Conservation (phyloP, 2,329 filamentous ascomycete species). For the Trichothecium roseum region DNA sequence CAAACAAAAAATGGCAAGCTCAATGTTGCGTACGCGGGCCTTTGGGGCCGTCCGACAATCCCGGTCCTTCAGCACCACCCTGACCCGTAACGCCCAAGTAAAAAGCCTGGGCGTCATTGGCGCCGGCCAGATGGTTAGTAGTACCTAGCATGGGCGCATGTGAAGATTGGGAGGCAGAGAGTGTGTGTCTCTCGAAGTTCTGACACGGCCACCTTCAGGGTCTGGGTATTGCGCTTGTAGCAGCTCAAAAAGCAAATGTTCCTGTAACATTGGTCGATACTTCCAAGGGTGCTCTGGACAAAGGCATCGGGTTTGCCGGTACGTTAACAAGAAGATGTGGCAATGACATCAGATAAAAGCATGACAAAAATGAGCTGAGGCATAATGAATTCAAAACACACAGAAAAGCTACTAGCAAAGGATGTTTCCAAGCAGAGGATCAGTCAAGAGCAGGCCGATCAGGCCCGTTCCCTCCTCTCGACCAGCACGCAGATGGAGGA, state of each 20-base stretch:
- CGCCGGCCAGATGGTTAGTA: constrained; percentile 84
- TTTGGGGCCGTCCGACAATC: constrained; percentile 25
- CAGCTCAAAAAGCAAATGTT: constrained; percentile 71
- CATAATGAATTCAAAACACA: constrained; percentile 3
- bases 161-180: neutral
- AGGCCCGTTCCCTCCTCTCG: constrained; percentile 57
- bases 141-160: constrained; percentile 3
- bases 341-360: constrained; percentile 4
- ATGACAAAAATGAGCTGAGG: neutral
- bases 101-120: constrained; percentile 87
- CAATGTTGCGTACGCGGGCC: constrained; percentile 26
- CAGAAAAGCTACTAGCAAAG: constrained; percentile 87
- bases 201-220: constrained; percentile 47
- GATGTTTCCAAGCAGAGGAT: constrained; percentile 83
- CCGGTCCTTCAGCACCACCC: constrained; percentile 60
- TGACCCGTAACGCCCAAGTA: constrained; percentile 58
- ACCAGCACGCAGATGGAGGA: constrained; percentile 65
- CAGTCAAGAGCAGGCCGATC: constrained; percentile 69
- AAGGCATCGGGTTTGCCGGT: constrained; percentile 84
- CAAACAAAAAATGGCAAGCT: constrained; percentile 31
- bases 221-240: constrained; percentile 89
- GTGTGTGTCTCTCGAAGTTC: neutral
- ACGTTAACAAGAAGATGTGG: constrained; percentile 12
- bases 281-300: constrained; percentile 75
- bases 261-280: constrained; percentile 80